phyloP scores from a whole-genome alignment of 2,329 filamentous ascomycete genomes.

The Aureobasidium sp. region DNA sequence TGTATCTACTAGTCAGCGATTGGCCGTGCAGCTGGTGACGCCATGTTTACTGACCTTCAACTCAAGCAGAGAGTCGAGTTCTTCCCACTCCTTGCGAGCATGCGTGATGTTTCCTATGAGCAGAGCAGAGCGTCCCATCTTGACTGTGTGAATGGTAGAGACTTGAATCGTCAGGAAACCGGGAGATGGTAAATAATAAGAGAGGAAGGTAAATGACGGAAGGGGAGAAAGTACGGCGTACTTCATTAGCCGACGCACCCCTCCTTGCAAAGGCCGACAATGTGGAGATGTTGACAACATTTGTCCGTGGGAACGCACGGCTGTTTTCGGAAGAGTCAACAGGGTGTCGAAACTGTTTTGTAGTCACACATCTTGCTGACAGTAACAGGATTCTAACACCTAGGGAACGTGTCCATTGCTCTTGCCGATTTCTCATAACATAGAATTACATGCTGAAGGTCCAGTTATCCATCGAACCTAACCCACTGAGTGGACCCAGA shows the following conservation, averaged over 20 bases:
- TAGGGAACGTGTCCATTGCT: not conserved
- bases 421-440: not conserved
- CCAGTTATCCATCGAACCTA: constrained; percentile 27
- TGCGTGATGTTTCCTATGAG: constrained; percentile 39
- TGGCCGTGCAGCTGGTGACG: not conserved
- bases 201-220: not conserved
- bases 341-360: too few species aligned
- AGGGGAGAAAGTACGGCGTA: not conserved
- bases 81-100: constrained; percentile 39
- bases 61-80: constrained; percentile 24
- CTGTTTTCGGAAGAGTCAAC: too few species aligned
- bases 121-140: constrained; percentile 26
- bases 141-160: not conserved
- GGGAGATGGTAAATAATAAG: not conserved
- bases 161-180: not conserved
- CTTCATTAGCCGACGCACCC: not conserved
- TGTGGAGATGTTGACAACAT: not conserved
- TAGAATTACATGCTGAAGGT: constrained; percentile 15
- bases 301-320: not conserved
- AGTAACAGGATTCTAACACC: not conserved
- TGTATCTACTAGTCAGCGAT: constrained; percentile 18
- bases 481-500: constrained; percentile 23
- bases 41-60: constrained; percentile 22
- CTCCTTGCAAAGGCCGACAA: not conserved
- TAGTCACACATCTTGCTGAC: too few species aligned